These are phyloP conservation scores for Zangia roseola DNA, from an alignment of 768 basidiomycete genomes.

Conservation along the genomic window DNA sequence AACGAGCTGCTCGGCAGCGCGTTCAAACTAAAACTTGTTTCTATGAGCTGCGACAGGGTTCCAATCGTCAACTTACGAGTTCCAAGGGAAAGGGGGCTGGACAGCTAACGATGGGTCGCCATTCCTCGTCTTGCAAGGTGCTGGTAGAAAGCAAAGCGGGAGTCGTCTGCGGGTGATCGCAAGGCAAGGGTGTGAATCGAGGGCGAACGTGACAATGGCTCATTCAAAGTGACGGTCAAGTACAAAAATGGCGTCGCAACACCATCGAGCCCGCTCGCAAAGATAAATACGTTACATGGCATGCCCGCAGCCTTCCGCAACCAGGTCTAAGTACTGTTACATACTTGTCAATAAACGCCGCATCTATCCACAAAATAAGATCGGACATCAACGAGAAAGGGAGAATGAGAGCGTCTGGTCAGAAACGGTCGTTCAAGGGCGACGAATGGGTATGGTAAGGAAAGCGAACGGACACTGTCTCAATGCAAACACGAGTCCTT, in stretches of 20 bases:
- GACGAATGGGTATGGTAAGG: conserved; percentile 15
- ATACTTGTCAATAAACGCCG: conserved; percentile 7
- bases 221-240: neutral
- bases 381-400: conserved; percentile 24
- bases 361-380: conserved; percentile 16
- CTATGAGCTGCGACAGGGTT: neutral
- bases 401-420: conserved; percentile 21
- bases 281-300: conserved; percentile 18
- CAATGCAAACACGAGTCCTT: neutral
- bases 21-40: conserved; percentile 58
- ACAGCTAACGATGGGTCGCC: conserved; percentile 40
- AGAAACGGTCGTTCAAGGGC: conserved; percentile 8
- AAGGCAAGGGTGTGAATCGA: conserved; percentile 26
- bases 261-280: conserved; percentile 12
- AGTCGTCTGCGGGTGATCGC: conserved; percentile 4
- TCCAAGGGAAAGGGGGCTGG: conserved; percentile 42
- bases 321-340: neutral
- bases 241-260: neutral
- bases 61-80: conserved; percentile 37
- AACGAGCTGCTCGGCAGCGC: conserved; percentile 67
- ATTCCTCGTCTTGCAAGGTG: conserved; percentile 10
- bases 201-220: conserved; percentile 5
- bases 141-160: neutral
- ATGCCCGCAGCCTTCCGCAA: neutral
- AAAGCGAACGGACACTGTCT: conserved; percentile 22